Evolutionary conservation across 257 asterid species (phyloP).

Genomic region (Catharanthus roseus): DNA sequence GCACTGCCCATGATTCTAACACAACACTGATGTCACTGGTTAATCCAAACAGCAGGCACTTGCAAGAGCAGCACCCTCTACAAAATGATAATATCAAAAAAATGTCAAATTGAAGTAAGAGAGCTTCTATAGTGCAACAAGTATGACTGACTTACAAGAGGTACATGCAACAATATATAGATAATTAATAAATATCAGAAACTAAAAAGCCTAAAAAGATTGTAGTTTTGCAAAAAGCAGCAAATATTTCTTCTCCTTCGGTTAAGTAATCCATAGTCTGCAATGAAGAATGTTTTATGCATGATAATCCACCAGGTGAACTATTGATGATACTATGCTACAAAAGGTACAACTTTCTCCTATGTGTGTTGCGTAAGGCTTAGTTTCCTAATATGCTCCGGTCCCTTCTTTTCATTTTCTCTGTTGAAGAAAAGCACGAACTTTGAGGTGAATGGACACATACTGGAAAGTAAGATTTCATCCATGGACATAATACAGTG

Average conservation of each 20-base stretch:
- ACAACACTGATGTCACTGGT: constrained; percentile 20
- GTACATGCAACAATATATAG: too few relatives aligned
- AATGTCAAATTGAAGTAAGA: neutral
- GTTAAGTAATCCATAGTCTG: neutral
- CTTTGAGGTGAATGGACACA: neutral
- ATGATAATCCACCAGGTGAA: neutral
- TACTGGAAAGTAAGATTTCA: neutral
- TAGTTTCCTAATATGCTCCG: neutral
- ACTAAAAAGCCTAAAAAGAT: neutral
- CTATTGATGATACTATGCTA: neutral
- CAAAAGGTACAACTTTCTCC: neutral
- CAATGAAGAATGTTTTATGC: neutral
- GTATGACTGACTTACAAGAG: neutral
- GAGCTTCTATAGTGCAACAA: neutral
- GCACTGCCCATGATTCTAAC: constrained; percentile 62
- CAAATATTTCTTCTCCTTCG: neutral
- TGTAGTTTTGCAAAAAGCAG: neutral
- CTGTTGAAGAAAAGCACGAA: neutral
- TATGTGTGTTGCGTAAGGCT: neutral
- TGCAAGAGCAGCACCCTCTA: constrained; percentile 17
- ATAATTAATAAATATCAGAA: too few relatives aligned
- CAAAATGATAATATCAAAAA: neutral
- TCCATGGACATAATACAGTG: too few relatives aligned
- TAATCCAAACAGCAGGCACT: constrained; percentile 27
- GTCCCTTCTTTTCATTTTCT: neutral